phyloP scores from a whole-genome alignment of 805 yeast genomes.

The Lipomyces kockii region DNA sequence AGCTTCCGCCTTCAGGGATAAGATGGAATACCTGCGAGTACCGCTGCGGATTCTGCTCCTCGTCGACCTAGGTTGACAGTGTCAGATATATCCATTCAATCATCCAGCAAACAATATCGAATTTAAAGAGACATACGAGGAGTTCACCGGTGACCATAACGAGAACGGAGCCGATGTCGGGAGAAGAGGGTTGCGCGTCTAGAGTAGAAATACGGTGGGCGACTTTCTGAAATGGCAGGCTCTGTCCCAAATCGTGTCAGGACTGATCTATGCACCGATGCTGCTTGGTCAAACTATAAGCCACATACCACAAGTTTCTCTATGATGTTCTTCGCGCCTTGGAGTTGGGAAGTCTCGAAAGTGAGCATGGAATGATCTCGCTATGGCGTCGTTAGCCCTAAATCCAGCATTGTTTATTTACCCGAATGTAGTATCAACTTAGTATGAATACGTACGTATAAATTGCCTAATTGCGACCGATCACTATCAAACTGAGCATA shows the following conservation, averaged over 20 bases:
- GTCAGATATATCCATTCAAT: not conserved
- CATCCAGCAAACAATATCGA: not conserved
- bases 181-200: constrained; percentile 97
- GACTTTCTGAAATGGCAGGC: constrained; percentile 90
- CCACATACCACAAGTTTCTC: constrained; percentile 70
- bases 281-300: not conserved
- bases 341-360: constrained; percentile 90
- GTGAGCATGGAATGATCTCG: constrained; percentile 98
- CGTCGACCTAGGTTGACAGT: constrained; percentile 60
- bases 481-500: constrained; percentile 93
- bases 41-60: constrained; percentile 93
- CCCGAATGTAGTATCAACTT: not conserved
- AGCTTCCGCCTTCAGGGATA: constrained; percentile 88
- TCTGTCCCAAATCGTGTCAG: constrained; percentile 36
- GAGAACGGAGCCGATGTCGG: constrained; percentile 81
- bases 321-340: constrained; percentile 90
- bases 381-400: constrained; percentile 39
- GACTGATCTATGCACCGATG: not conserved
- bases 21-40: constrained; percentile 97
- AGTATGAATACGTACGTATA: constrained; percentile 57
- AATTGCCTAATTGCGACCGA: constrained; percentile 87
- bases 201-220: constrained; percentile 91
- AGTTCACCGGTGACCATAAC: constrained; percentile 98
- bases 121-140: constrained; percentile 47
- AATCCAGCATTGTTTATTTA: not conserved